These are phyloP conservation scores for Candida tammaniensis DNA, from an alignment of 805 yeast genomes.

Conservation along the genomic window DNA sequence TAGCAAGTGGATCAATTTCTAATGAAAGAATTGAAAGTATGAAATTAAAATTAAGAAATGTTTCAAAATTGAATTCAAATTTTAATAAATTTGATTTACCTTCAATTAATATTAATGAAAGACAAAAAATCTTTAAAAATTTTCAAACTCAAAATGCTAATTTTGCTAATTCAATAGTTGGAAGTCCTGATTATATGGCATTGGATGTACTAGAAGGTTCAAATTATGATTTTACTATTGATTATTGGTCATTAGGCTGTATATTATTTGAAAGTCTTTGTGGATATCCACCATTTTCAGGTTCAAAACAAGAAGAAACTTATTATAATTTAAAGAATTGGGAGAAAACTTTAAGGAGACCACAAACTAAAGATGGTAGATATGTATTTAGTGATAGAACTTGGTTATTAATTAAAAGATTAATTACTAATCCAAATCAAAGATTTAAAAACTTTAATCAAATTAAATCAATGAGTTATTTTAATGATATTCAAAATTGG, in stretches of 20 bases:
- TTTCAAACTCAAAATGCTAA: constrained; percentile 54
- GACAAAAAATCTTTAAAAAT: constrained; percentile 83
- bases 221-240: constrained; percentile 92
- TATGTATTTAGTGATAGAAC: constrained; percentile 94
- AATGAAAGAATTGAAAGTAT: constrained; percentile 90
- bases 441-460: constrained; percentile 80
- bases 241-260: constrained; percentile 98
- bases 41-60: constrained; percentile 65
- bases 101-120: constrained; percentile 76
- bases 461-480: constrained; percentile 75
- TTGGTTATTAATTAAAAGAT: constrained; percentile 79
- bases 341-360: constrained; percentile 85
- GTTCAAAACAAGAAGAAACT: constrained; percentile 90
- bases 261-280: constrained; percentile 94
- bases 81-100: constrained; percentile 50
- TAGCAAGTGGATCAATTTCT: constrained; percentile 95
- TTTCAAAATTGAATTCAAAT: constrained; percentile 74
- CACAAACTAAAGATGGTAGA: constrained; percentile 87
- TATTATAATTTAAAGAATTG: constrained; percentile 90
- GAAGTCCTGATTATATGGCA: constrained; percentile 99
- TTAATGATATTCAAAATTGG: constrained; percentile 76
- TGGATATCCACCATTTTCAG: constrained; percentile 97
- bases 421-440: constrained; percentile 75
- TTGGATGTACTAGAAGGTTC: constrained; percentile 93
- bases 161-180: constrained; percentile 93